Percentiles rank a stretch among this genome's conserved stretches.
phyloP scores from a whole-genome alignment of 1,139 yeast genomes.

The Debaryomyces subglobosus region DNA sequence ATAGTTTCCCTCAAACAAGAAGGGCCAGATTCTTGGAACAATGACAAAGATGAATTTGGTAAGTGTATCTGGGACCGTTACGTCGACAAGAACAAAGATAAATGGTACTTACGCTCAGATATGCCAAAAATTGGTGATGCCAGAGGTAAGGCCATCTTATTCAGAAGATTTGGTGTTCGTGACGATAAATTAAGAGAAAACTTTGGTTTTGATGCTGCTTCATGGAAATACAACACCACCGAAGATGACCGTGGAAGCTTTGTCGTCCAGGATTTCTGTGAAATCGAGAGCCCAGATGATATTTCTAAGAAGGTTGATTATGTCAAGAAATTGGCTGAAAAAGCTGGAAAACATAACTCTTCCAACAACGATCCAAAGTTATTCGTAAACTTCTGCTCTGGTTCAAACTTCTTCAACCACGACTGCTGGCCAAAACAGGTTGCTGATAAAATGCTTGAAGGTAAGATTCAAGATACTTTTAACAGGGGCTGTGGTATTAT shows the following conservation, averaged over 20 bases:
- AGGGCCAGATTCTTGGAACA: conserved; percentile 69
- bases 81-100: conserved; percentile 51
- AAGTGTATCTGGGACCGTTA: conserved; percentile 65
- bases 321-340: conserved; percentile 58
- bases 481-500: conserved; percentile 60
- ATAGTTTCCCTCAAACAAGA: conserved; percentile 75
- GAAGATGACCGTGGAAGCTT: conserved; percentile 65
- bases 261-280: conserved; percentile 78
- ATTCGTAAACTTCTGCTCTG: conserved; percentile 74
- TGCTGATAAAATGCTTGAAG: conserved; percentile 53
- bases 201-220: conserved; percentile 70
- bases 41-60: conserved; percentile 65
- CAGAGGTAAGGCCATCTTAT: conserved; percentile 67
- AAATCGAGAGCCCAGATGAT: conserved; percentile 55
- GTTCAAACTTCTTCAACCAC: conserved; percentile 70
- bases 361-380: conserved; percentile 53
- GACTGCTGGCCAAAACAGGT: conserved; percentile 77
- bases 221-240: conserved; percentile 70
- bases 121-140: conserved; percentile 64
- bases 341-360: conserved; percentile 56
- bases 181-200: conserved; percentile 37
- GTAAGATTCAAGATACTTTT: conserved; percentile 53
- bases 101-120: conserved; percentile 62
- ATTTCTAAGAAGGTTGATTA: conserved; percentile 60
- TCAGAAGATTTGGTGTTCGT: conserved; percentile 71